Evolutionary conservation across 352 stramenopile genomes (phyloP).

Genomic region (Phytophthora rubi): DNA sequence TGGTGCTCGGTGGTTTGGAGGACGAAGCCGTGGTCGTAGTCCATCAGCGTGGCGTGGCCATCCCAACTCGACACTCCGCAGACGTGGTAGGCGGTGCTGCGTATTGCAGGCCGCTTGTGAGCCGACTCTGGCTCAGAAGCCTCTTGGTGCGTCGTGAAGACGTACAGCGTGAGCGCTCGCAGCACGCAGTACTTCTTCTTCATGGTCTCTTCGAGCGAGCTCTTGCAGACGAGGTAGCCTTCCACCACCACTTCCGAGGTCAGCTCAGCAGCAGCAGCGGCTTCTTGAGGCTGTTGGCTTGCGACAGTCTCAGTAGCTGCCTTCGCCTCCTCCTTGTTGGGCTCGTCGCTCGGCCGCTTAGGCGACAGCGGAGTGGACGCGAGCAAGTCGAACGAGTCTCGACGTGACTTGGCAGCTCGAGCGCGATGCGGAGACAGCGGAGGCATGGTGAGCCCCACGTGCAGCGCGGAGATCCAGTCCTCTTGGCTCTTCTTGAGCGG

Average conservation of each 20-base stretch:
- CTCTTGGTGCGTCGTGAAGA: slow-evolving; percentile 55
- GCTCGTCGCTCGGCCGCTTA: slow-evolving; percentile 24
- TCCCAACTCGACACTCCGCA: slow-evolving; percentile 69
- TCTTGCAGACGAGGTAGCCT: slow-evolving; percentile 66
- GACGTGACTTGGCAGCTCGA: slow-evolving; percentile 58
- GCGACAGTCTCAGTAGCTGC: background rate
- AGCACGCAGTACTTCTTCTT: slow-evolving; percentile 73
- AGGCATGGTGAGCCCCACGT: slow-evolving; percentile 80
- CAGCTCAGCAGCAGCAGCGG: slow-evolving; percentile 1
- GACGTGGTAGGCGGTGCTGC: slow-evolving; percentile 34
- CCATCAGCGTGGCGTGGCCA: slow-evolving; percentile 60
- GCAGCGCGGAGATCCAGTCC: slow-evolving; percentile 74
- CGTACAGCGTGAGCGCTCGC: slow-evolving; percentile 45
- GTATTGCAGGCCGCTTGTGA: background rate
- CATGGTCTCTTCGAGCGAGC: slow-evolving; percentile 43
- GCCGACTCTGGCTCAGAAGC: slow-evolving; percentile 2
- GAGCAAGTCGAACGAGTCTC: slow-evolving; percentile 77
- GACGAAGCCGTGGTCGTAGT: slow-evolving; percentile 78
- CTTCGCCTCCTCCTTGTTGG: slow-evolving; percentile 12
- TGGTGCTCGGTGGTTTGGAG: slow-evolving; percentile 64
- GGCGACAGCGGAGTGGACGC: slow-evolving; percentile 29
- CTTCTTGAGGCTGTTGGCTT: background rate
- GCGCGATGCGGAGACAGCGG: slow-evolving; percentile 77
- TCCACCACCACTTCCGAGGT: slow-evolving; percentile 44
- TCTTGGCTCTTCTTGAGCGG: slow-evolving; percentile 66